Evolutionary conservation across 2,329 filamentous ascomycete species (phyloP).

Genomic region (Bipolaris oryzae): DNA sequence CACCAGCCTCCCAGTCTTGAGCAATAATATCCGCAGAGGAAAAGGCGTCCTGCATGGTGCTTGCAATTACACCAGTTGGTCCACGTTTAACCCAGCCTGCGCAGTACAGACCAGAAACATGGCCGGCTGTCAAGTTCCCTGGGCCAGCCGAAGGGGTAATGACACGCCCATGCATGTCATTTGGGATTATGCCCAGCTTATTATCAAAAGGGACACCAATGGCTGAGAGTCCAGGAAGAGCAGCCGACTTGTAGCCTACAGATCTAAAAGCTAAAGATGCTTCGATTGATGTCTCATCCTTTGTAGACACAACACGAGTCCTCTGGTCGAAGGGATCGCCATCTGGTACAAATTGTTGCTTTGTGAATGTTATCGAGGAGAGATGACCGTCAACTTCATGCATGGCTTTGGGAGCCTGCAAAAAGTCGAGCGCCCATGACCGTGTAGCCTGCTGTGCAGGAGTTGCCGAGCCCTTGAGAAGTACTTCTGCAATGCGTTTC

Average conservation of each 20-base stretch:
- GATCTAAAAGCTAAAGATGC: constrained; percentile 83
- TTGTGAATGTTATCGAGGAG: constrained; percentile 70
- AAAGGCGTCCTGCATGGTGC: constrained; percentile 95
- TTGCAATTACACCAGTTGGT: constrained; percentile 93
- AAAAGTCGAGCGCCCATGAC: constrained; percentile 85
- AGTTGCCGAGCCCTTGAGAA: constrained; percentile 73
- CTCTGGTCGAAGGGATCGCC: constrained; percentile 57
- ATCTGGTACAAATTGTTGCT: constrained; percentile 48
- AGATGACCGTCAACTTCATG: constrained; percentile 60
- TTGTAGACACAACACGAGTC: constrained; percentile 57
- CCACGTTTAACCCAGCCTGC: constrained; percentile 96
- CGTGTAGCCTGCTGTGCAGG: constrained; percentile 59
- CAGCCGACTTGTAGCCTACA: constrained; percentile 88
- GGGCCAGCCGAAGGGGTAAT: constrained; percentile 50
- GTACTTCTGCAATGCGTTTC: constrained; percentile 78
- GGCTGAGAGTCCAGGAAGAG: constrained; percentile 74
- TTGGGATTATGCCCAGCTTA: constrained; percentile 75
- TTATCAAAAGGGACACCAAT: constrained; percentile 80
- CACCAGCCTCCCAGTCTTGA: constrained; percentile 69
- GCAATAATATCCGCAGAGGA: constrained; percentile 82
- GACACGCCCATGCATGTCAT: constrained; percentile 80
- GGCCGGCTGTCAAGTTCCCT: constrained; percentile 51
- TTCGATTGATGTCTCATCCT: constrained; percentile 59
- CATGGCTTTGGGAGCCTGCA: constrained; percentile 78
- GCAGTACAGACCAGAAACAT: constrained; percentile 80